phyloP scores from a whole-genome alignment of 768 basidiomycete species.

The Termitomyces bulborhizus region DNA sequence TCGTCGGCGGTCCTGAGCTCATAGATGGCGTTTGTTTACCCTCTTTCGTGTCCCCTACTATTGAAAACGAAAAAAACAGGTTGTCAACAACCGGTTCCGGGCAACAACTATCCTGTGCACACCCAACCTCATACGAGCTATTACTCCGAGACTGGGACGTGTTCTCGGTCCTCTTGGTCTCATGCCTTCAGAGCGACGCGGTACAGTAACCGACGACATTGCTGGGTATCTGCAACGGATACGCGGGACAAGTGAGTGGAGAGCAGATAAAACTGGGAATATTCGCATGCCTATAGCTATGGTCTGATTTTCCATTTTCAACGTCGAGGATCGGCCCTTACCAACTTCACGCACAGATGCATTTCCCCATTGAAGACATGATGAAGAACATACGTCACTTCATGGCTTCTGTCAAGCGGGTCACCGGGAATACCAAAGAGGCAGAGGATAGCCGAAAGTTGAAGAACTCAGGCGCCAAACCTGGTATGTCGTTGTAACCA shows the following conservation, averaged over 20 bases:
- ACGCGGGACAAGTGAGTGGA: constrained; percentile 87
- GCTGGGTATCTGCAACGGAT: constrained; percentile 74
- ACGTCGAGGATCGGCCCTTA: neutral
- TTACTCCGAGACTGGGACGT: constrained; percentile 74
- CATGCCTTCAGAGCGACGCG: constrained; percentile 93
- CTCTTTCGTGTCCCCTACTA: neutral
- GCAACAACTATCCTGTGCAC: constrained; percentile 86
- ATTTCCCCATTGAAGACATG: constrained; percentile 72
- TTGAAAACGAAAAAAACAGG: constrained; percentile 31
- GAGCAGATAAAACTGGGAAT: constrained; percentile 80
- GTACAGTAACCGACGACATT: constrained; percentile 90
- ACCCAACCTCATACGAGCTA: constrained; percentile 67
- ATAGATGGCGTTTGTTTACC: constrained; percentile 68
- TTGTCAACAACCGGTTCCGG: constrained; percentile 65
- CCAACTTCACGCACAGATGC: constrained; percentile 39
- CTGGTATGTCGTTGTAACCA: constrained; percentile 29
- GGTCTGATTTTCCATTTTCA: constrained; percentile 32
- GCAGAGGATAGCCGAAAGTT: constrained; percentile 35
- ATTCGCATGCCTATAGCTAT: constrained; percentile 79
- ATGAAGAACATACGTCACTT: constrained; percentile 76
- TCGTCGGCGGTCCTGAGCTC: constrained; percentile 87
- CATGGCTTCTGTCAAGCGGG: constrained; percentile 64
- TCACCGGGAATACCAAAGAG: constrained; percentile 64
- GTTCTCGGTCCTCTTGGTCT: constrained; percentile 84
- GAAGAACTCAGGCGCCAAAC: constrained; percentile 37